Percentiles rank a stretch among this genome's conserved stretches.
Evolutionary conservation across 202 grass and related monocot genomes (phyloP).

Genomic region (Panicum virgatum): DNA sequence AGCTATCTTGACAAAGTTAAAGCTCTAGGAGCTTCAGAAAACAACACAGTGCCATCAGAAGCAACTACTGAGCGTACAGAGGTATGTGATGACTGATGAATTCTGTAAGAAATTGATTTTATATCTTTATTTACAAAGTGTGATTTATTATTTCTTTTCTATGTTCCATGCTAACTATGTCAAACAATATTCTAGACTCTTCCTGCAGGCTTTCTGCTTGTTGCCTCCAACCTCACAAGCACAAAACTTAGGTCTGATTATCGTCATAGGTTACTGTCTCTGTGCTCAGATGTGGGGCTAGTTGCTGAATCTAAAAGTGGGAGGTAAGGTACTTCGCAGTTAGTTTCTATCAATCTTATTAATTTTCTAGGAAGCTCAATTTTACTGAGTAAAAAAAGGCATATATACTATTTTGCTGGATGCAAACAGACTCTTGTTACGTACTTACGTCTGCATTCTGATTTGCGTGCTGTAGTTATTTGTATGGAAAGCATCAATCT

Average conservation of each 20-base stretch:
- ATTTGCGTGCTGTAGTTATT: background rate
- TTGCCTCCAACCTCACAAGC: slow-evolving; percentile 86
- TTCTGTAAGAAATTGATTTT: slow-evolving; percentile 12
- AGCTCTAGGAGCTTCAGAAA: slow-evolving; percentile 68
- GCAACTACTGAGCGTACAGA: slow-evolving; percentile 85
- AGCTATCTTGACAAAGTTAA: slow-evolving; percentile 98
- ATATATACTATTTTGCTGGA: slow-evolving; percentile 10
- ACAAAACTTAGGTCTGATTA: slow-evolving; percentile 92
- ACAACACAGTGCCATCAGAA: slow-evolving; percentile 70
- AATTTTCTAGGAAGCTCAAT: slow-evolving; percentile 18
- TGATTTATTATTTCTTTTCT: slow-evolving; percentile 31
- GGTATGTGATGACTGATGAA: slow-evolving; percentile 56
- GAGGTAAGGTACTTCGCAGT: slow-evolving; percentile 54
- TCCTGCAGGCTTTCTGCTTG: slow-evolving; percentile 93
- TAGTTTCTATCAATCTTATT: slow-evolving; percentile 22
- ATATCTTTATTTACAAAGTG: background rate
- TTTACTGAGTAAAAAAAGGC: slow-evolving; percentile 15
- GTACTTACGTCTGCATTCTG: background rate
- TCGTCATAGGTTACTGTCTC: slow-evolving; percentile 90
- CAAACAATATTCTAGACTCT: slow-evolving; percentile 83
- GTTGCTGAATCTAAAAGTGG: slow-evolving; percentile 97
- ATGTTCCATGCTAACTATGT: slow-evolving; percentile 60
- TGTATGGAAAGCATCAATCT: slow-evolving; percentile 2
- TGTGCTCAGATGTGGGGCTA: slow-evolving; percentile 99
- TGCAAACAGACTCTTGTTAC: slow-evolving; percentile 21